Evolutionary conservation across 345 rosid genomes (phyloP).

Genomic region (Melastoma malabathricum): DNA sequence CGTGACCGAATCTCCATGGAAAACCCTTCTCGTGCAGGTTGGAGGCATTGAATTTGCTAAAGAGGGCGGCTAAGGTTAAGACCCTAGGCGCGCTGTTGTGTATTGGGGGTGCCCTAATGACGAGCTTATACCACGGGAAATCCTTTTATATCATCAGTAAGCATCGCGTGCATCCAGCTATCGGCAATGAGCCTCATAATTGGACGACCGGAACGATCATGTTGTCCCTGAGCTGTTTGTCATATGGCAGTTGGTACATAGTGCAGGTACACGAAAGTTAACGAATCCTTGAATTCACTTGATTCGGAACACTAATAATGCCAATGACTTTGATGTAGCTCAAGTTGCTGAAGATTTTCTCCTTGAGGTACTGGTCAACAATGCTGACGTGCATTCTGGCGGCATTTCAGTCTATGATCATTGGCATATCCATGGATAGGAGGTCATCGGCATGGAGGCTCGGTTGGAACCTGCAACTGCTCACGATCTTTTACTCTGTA

Average conservation of each 20-base stretch:
- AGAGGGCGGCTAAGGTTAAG: slow-evolving; percentile 24
- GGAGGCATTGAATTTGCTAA: slow-evolving; percentile 18
- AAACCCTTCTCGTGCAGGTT: slow-evolving; percentile 10
- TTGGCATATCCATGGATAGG: slow-evolving; percentile 24
- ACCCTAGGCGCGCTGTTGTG: slow-evolving; percentile 22
- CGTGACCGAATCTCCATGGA: too few species aligned
- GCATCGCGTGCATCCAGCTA: neutral
- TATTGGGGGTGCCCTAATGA: slow-evolving; percentile 23
- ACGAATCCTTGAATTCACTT: too few species aligned
- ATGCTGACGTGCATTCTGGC: slow-evolving; percentile 33
- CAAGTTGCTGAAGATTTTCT: slow-evolving; percentile 19
- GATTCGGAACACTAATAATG: too few species aligned
- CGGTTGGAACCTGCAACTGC: slow-evolving; percentile 26
- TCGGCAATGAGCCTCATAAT: neutral
- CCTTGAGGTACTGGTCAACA: slow-evolving; percentile 27
- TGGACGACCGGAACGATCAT: slow-evolving; percentile 24
- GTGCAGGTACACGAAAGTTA: slow-evolving; percentile 20
- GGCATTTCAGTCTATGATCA: slow-evolving; percentile 12
- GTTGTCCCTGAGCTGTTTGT: slow-evolving; percentile 20
- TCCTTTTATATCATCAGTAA: slow-evolving; percentile 6
- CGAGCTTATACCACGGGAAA: slow-evolving; percentile 25
- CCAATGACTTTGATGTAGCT: slow-evolving; percentile 18
- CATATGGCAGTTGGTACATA: slow-evolving; percentile 26
- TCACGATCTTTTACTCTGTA: slow-evolving; percentile 37
- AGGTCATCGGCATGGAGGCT: slow-evolving; percentile 18